Conservation (phyloP, 495 filamentous ascomycete species). For the Neurospora sp. region DNA sequence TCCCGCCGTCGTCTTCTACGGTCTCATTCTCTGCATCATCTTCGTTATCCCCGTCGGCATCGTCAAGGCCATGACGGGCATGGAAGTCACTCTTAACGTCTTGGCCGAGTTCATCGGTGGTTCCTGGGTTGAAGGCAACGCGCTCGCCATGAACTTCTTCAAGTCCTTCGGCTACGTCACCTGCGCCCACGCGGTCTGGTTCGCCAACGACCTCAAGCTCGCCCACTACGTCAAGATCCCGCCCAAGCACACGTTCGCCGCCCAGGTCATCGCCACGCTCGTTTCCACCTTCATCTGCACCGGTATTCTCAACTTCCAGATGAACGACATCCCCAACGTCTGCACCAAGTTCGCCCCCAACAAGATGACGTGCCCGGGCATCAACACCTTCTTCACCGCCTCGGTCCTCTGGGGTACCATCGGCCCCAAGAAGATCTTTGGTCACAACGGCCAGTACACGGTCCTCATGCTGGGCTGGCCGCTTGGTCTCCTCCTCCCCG, state of each 20-base stretch:
- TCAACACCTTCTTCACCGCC: constrained; percentile 31
- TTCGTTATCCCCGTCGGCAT: constrained; percentile 31
- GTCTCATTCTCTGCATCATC: constrained; percentile 24
- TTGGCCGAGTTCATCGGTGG: constrained; percentile 34
- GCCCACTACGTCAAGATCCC: constrained; percentile 34
- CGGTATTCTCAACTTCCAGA: constrained; percentile 30
- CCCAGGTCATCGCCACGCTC: constrained; percentile 25
- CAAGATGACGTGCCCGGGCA: constrained; percentile 27
- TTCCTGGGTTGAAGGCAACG: constrained; percentile 21
- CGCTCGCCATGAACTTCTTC: constrained; percentile 33
- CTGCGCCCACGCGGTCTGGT: constrained; percentile 21
- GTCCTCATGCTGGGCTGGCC: constrained; percentile 25
- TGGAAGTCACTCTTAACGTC: constrained; percentile 27
- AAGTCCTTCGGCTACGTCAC: constrained; percentile 31
- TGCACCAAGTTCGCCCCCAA: constrained; percentile 27
- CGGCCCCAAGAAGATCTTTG: constrained; percentile 29
- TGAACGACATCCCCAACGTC: constrained; percentile 24
- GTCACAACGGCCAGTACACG: constrained; percentile 26
- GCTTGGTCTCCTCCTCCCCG: constrained; percentile 19
- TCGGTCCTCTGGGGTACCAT: constrained; percentile 32
- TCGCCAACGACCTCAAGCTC: constrained; percentile 31
- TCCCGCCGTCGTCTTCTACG: constrained; percentile 28
- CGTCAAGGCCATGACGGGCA: constrained; percentile 29
- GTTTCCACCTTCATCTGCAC: constrained; percentile 24
- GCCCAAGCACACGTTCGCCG: constrained; percentile 27